Percentiles rank a stretch among this genome's conserved stretches.
phyloP scores from a whole-genome alignment of 345 rosid genomes.

The Streptanthus diversifolius region DNA sequence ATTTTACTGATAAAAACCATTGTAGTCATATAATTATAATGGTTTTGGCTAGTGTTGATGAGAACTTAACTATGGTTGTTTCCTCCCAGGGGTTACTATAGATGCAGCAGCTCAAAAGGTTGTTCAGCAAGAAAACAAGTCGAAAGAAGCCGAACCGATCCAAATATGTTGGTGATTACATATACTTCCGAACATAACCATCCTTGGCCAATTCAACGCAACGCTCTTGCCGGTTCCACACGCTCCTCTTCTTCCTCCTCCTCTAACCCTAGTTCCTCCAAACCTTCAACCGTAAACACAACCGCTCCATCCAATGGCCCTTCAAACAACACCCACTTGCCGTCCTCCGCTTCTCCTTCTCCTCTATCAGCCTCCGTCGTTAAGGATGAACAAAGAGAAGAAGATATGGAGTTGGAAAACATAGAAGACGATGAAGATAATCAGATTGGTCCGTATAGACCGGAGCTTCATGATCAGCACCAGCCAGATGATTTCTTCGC shows the following conservation, averaged over 20 bases:
- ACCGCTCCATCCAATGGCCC: background rate
- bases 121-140: conserved; percentile 96
- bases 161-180: conserved; percentile 88
- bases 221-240: conserved; percentile 69
- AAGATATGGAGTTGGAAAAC: conserved; percentile 40
- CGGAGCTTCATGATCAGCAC: conserved; percentile 17
- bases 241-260: conserved; percentile 45
- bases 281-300: conserved; percentile 2
- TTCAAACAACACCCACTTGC: background rate
- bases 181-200: conserved; percentile 95
- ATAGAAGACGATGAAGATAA: conserved; percentile 15
- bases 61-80: background rate
- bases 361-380: conserved; percentile 21
- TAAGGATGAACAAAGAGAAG: conserved; percentile 37
- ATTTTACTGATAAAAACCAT: background rate
- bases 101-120: conserved; percentile 93
- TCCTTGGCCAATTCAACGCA: conserved; percentile 84
- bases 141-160: conserved; percentile 85
- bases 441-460: conserved; percentile 21
- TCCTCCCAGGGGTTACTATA: conserved; percentile 65
- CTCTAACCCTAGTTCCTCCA: conserved; percentile 11
- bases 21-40: background rate
- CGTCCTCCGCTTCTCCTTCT: conserved; percentile 1
- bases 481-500: conserved; percentile 54
- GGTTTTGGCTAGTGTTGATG: background rate